A percentile compares a stretch with the other conserved stretches of the same genome.
These are phyloP conservation scores for Dianthus caryophyllus DNA, from an alignment of 148 eudicot species.

Conservation along the genomic window DNA sequence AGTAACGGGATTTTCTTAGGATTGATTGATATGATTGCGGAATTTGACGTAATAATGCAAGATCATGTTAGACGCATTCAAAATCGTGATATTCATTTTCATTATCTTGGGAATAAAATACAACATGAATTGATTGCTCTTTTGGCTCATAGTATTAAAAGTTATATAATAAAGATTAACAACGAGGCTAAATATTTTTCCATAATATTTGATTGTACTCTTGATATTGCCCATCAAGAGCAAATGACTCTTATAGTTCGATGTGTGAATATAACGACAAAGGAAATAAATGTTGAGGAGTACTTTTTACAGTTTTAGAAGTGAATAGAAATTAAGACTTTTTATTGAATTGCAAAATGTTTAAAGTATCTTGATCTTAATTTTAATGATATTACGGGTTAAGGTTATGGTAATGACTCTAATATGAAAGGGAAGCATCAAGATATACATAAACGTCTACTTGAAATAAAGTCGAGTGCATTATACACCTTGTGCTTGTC, in stretches of 20 bases:
- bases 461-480: too few species aligned
- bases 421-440: too few species aligned
- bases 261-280: neutral
- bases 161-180: neutral
- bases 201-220: slow-evolving; percentile 10
- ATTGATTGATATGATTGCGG: slow-evolving; percentile 13
- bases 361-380: too few species aligned
- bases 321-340: neutral
- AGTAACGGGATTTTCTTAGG: slow-evolving; percentile 11
- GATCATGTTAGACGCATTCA: neutral
- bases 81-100: too few species aligned
- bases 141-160: neutral
- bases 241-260: neutral
- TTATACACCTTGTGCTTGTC: too few species aligned
- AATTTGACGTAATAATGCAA: slow-evolving; percentile 13
- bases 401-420: too few species aligned
- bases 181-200: slow-evolving; percentile 4
- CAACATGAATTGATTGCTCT: too few species aligned
- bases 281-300: slow-evolving; percentile 1
- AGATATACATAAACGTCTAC: too few species aligned
- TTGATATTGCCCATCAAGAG: slow-evolving; percentile 7
- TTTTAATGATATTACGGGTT: too few species aligned
- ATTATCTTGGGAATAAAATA: too few species aligned
- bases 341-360: neutral
- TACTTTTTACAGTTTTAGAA: slow-evolving; percentile 7